Evolutionary conservation across 805 yeast species (phyloP).

Genomic region (Candida rishiriensis): DNA sequence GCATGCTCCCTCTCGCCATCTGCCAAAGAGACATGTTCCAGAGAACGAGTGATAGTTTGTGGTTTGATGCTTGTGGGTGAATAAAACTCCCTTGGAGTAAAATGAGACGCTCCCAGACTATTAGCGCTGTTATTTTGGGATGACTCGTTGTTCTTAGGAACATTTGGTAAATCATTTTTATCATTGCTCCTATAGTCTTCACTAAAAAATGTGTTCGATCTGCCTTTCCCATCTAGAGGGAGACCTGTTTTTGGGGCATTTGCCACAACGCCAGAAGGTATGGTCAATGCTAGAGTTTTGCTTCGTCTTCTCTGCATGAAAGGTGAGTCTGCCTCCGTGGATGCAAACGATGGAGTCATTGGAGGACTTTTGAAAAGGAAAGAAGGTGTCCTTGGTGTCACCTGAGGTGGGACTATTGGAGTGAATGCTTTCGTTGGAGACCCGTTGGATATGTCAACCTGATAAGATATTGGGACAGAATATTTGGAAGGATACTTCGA

Average conservation of each 20-base stretch:
- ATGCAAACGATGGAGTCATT: not conserved
- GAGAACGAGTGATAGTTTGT: not conserved
- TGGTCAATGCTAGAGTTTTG: slow-evolving; percentile 22
- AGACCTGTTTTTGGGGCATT: not conserved
- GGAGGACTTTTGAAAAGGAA: slow-evolving; percentile 22
- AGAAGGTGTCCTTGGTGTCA: slow-evolving; percentile 19
- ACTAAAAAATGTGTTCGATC: not conserved
- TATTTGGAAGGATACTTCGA: slow-evolving; percentile 23
- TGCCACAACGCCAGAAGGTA: not conserved
- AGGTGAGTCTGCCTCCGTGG: not conserved
- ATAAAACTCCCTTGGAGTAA: not conserved
- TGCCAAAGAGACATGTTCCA: too few species aligned
- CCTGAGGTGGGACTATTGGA: slow-evolving; percentile 7
- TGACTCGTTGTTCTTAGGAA: too few species aligned
- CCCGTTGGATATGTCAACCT: too few species aligned
- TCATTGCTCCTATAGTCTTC: not conserved
- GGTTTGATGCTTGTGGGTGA: not conserved
- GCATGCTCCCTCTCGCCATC: too few species aligned
- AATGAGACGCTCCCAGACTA: not conserved
- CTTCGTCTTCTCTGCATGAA: slow-evolving; percentile 15
- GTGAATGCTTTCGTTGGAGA: slow-evolving; percentile 24
- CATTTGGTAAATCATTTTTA: not conserved
- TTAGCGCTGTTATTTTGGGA: not conserved
- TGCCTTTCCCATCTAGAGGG: not conserved
- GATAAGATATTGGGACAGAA: slow-evolving; percentile 10